A percentile compares a stretch with the other conserved stretches of the same genome.
Evolutionary conservation across 495 filamentous ascomycete genomes (phyloP).

Genomic region (Cetradonia linearis): DNA sequence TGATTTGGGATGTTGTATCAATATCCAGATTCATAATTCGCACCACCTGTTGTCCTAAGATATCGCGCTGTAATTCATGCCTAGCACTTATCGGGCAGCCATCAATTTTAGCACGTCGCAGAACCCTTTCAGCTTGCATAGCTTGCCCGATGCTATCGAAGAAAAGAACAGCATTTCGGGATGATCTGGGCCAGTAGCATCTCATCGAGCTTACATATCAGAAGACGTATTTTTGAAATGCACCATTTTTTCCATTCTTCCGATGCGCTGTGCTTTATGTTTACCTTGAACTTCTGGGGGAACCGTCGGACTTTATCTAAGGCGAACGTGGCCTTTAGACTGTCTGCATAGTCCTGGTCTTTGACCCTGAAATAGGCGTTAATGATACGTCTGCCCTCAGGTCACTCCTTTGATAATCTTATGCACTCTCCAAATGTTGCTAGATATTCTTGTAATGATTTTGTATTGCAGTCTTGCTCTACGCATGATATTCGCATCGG

Average conservation of each 20-base stretch:
- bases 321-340: conserved; percentile 4
- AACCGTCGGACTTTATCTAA: not conserved
- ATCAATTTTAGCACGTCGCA: not conserved
- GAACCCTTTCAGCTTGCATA: not conserved
- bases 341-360: not conserved
- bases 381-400: not conserved
- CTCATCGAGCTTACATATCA: conserved; percentile 7
- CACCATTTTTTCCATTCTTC: not conserved
- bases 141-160: conserved; percentile 6
- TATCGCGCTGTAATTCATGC: not conserved
- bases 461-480: not conserved
- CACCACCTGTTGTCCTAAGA: not conserved
- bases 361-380: conserved; percentile 5
- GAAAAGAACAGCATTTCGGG: conserved; percentile 9
- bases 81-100: conserved; percentile 7
- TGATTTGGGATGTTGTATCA: not conserved
- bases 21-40: conserved; percentile 14
- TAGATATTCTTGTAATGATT: conserved; percentile 1
- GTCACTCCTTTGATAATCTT: not conserved
- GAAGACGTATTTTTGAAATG: conserved; percentile 7
- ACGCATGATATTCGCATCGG: conserved; percentile 1
- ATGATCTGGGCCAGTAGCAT: conserved; percentile 20
- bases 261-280: not conserved
- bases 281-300: not conserved
- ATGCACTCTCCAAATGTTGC: not conserved